phyloP scores from a whole-genome alignment of 192 early-diverging fungal genomes.

The Coemansia sp. region DNA sequence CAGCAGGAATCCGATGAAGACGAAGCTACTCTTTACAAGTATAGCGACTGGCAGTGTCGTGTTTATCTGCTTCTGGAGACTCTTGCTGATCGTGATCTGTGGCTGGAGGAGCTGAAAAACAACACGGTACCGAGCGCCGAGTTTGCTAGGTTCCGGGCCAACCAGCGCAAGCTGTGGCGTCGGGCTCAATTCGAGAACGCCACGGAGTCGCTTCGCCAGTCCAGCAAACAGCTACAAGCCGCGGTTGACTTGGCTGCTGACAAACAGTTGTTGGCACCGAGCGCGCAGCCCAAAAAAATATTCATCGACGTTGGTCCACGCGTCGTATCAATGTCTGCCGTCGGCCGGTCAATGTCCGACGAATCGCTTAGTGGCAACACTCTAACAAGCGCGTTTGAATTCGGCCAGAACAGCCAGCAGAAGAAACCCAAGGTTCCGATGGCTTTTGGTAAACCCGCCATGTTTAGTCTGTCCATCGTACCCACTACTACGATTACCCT shows the following conservation, averaged over 20 bases:
- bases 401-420: not conserved
- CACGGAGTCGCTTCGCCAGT: constrained; percentile 32
- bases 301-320: constrained; percentile 31
- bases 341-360: not conserved
- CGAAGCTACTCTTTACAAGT: constrained; percentile 34
- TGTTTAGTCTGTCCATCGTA: constrained; percentile 28
- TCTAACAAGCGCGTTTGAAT: constrained; percentile 25
- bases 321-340: constrained; percentile 12
- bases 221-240: constrained; percentile 33
- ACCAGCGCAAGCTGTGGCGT: constrained; percentile 34
- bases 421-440: constrained; percentile 26
- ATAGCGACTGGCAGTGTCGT: constrained; percentile 54
- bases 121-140: constrained; percentile 47
- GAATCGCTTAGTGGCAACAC: constrained; percentile 40
- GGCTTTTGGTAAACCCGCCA: constrained; percentile 49
- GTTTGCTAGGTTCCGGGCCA: constrained; percentile 37
- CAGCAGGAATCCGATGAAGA: constrained; percentile 15
- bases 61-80: constrained; percentile 52
- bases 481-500: constrained; percentile 6
- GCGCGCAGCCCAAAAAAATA: constrained; percentile 35
- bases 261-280: constrained; percentile 26
- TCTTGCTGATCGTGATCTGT: constrained; percentile 39
- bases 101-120: constrained; percentile 40
- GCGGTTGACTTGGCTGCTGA: constrained; percentile 22
- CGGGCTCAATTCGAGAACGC: constrained; percentile 26